These are phyloP conservation scores for Capsella rubella DNA, from an alignment of 441 rosid genomes.

Conservation along the genomic window DNA sequence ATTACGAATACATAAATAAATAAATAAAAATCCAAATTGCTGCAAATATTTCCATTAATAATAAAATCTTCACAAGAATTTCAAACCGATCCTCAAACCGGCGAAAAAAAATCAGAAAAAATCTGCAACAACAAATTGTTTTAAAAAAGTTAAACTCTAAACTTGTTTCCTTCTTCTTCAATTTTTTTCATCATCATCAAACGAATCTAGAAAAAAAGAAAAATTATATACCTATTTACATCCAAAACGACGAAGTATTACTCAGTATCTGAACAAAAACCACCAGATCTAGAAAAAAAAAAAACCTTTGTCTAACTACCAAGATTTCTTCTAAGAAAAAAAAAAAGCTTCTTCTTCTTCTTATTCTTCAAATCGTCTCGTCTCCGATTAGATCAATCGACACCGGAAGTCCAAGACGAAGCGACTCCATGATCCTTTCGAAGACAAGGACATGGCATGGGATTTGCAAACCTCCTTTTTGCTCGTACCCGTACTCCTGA, in stretches of 20 bases:
- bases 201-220: conserved; percentile 14
- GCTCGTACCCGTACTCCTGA: conserved; percentile 94
- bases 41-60: conserved; percentile 20
- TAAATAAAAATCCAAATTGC: conserved; percentile 6
- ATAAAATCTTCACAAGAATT: conserved; percentile 18
- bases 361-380: conserved; percentile 14
- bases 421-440: conserved; percentile 45
- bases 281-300: neutral
- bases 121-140: conserved; percentile 17
- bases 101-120: conserved; percentile 31
- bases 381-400: conserved; percentile 36
- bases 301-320: conserved; percentile 23
- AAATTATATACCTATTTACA: conserved; percentile 29
- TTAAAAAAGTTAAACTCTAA: conserved; percentile 1
- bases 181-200: neutral
- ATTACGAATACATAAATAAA: neutral
- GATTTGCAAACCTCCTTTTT: conserved; percentile 82
- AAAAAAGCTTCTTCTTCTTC: neutral
- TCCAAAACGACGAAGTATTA: too few relatives aligned
- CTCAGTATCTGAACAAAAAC: too few relatives aligned
- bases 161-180: neutral
- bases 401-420: conserved; percentile 43
- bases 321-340: conserved; percentile 19
- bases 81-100: conserved; percentile 41
- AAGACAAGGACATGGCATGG: conserved; percentile 60